Base-by-base conservation (phyloP, 2,329 filamentous ascomycete species). In the Pseudogymnoascus sp. region DNA sequence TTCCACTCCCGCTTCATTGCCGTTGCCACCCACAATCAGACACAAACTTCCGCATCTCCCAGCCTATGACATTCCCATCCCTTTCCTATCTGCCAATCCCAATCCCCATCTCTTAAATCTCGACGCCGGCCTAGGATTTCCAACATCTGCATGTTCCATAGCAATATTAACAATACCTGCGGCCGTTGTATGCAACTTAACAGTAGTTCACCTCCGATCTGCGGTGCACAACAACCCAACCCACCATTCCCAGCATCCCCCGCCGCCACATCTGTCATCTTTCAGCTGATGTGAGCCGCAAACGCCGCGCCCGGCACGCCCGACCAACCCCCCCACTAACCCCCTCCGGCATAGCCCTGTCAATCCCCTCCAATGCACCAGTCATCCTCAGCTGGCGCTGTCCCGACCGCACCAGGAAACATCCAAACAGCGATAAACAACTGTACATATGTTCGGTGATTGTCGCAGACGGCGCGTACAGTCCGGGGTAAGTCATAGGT, bases 251-350 rank as follows among this genome's bases (percentile, higher is more conserved):
- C 11, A 23, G 12, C 8, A 5, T 14, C 5, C 43, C 43, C 43
- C 23, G 43, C 40, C 40, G 40, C 43, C 43, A 52, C 43, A 52
- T 52, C 43, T 52, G 43, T 52, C 43, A 52, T 52, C 43, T 52
- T 52, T 52, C 43, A 52, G 43, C 43, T 52, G 43, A 52, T 52
- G 43, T 52, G 43, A 52, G 43, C 43, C 43, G 43, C 43, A 52
- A 52, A 52, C 43, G 43, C 43, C 23, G 43, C 9, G 7, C 23
- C 43, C 43, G 1, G 3, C 23, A 11, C 23, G 12, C 18, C 43
- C 43, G 31, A 9, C 43, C 43, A 52, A 52, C 23, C 23, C 14
- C 16, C 43, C 43, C 43, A 16, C 23, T 52, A 52, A 28, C 43
- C 23, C 14, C 14, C 43, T 52, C 23, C 1, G 43, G 43, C 4